phyloP scores from a whole-genome alignment of 78 protist species.

The Polysphondylium violaceum region DNA sequence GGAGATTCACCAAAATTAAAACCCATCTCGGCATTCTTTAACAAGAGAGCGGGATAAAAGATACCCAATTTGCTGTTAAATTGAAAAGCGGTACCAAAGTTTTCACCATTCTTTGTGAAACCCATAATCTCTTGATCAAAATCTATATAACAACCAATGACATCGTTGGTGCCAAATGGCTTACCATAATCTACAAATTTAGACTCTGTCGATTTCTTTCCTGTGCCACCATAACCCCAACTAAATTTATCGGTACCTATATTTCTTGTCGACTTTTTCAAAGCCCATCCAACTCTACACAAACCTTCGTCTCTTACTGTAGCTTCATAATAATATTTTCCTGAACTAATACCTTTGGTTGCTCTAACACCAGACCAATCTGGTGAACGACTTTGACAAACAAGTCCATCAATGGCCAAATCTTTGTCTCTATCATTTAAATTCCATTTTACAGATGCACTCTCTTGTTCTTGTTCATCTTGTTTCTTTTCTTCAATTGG shows the following conservation, averaged over 20 bases:
- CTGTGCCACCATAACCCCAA: slow-evolving; percentile 87
- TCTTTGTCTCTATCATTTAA: slow-evolving; percentile 40
- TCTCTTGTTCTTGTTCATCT: neutral
- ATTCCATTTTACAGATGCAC: slow-evolving; percentile 9
- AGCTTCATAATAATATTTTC: slow-evolving; percentile 82
- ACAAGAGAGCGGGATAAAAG: slow-evolving; percentile 60
- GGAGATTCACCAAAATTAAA: slow-evolving; percentile 39
- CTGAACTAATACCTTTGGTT: slow-evolving; percentile 63
- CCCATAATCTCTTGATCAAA: slow-evolving; percentile 27
- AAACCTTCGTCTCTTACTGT: slow-evolving; percentile 85
- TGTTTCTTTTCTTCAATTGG: neutral
- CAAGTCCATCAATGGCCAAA: slow-evolving; percentile 51
- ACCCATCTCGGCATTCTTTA: slow-evolving; percentile 75
- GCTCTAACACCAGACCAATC: slow-evolving; percentile 78
- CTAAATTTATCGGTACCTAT: slow-evolving; percentile 85
- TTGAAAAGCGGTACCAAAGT: slow-evolving; percentile 81
- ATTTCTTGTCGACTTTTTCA: slow-evolving; percentile 15
- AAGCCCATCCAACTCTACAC: slow-evolving; percentile 86
- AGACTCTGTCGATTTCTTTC: slow-evolving; percentile 60
- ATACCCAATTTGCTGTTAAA: slow-evolving; percentile 13
- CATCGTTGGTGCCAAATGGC: slow-evolving; percentile 78
- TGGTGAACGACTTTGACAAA: slow-evolving; percentile 51
- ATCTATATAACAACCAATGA: slow-evolving; percentile 77
- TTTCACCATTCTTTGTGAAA: slow-evolving; percentile 85
- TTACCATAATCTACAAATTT: slow-evolving; percentile 82